Base-by-base conservation (phyloP, 768 basidiomycete species). In the Hortiboletus campestris region DNA sequence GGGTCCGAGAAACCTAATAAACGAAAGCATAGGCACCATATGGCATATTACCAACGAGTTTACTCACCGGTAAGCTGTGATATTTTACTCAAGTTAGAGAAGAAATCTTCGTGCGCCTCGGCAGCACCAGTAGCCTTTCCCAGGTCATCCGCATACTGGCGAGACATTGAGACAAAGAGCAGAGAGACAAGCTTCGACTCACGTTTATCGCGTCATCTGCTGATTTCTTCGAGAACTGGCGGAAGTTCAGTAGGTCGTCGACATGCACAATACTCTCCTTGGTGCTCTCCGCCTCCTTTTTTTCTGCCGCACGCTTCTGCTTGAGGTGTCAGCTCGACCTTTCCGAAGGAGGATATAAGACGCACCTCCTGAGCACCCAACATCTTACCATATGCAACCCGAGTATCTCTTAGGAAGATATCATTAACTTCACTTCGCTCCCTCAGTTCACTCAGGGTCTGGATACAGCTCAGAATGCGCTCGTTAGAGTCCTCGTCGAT, bases 401-500 rank as follows among this genome's bases (percentile, higher is more conserved):
- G 91, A 7, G 94, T 97, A 65, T 98, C 94, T 60, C 82, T 80
- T 60, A 95, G 74, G 75, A 92, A 91, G 46, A 89, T 81, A 49
- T 88, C 82, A 41, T 86, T 80, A 3, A 88, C 84, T 38, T 76
- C 76, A 12, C 76, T 72, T 40, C 79, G 75, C 7, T 77, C 75
- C 55, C 84, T 78, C 34, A 96, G 75, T 59, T 94, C 86, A 62
- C 94, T 92, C 64, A 99, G 77, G 1, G 94, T 93, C 67, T 93
- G 89, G 49, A 99, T 89, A 74, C 97, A 99, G 71, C 89, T 91
- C 80, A 97, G 83, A 73, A 99, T 93, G 25, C 97, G 86, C 72
- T 99, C 97, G 62, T 85, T 89, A 6, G 94, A 95, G 71, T 99
- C 97, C 70, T 99, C 97, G 75, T 99, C 97, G 61, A 99, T 99